These are phyloP conservation scores for Tetragonia tetragonoides DNA, from an alignment of 148 eudicot species.

Conservation along the genomic window DNA sequence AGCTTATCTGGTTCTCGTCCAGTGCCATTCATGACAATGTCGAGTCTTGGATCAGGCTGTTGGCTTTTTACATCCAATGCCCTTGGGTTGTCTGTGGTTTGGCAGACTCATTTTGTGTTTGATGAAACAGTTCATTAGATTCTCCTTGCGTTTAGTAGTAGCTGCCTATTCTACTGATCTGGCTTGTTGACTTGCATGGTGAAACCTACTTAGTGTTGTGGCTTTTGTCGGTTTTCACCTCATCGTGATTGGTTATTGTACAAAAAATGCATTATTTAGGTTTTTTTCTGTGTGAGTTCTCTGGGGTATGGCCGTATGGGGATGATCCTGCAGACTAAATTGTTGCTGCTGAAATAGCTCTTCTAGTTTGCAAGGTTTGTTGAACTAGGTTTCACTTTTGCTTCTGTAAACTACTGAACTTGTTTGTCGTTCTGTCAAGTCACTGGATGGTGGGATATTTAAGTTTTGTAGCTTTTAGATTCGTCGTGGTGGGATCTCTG, in stretches of 20 bases:
- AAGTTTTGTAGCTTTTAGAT: background rate
- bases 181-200: background rate
- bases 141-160: background rate
- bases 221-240: too few relatives aligned
- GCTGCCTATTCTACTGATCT: background rate
- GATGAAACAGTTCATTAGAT: background rate
- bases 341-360: background rate
- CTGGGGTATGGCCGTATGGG: too few relatives aligned
- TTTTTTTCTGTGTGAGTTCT: background rate
- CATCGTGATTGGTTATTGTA: background rate
- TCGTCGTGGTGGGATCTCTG: background rate
- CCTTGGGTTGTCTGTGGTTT: background rate
- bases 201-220: too few relatives aligned
- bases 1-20: background rate
- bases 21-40: background rate
- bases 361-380: background rate
- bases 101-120: background rate
- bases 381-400: background rate
- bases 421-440: too few relatives aligned
- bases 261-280: background rate
- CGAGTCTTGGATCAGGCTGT: background rate
- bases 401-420: background rate
- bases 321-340: background rate
- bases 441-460: background rate
- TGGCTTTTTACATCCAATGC: background rate